phyloP scores from a whole-genome alignment of 1,284 basidiomycete species.

The Apiotrichum domesticum region DNA sequence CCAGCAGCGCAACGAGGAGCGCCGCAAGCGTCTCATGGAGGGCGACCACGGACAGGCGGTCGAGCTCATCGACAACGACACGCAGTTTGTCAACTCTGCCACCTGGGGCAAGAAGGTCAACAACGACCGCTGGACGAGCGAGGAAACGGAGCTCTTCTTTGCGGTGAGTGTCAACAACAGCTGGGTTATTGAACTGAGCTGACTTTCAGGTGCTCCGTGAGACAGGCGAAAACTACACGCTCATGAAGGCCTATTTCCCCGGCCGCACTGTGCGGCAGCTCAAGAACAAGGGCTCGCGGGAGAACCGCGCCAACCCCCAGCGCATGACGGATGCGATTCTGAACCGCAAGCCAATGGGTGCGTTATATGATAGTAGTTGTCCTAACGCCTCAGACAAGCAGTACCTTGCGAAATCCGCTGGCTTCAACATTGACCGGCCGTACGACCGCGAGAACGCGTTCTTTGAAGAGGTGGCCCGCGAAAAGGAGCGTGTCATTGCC shows the following conservation, averaged over 20 bases:
- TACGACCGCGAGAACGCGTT: conserved; percentile 28
- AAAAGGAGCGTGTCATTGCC: conserved; percentile 19
- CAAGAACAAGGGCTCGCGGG: conserved; percentile 31
- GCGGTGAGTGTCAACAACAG: conserved; percentile 19
- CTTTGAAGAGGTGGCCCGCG: conserved; percentile 27
- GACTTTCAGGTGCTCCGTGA: conserved; percentile 32
- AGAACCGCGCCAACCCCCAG: conserved; percentile 33
- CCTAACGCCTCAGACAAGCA: conserved; percentile 22
- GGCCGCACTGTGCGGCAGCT: conserved; percentile 32
- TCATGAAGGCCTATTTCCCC: conserved; percentile 42
- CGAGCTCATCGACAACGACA: conserved; percentile 30
- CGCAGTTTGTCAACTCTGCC: conserved; percentile 31
- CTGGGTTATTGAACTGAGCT: neutral
- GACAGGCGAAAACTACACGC: conserved; percentile 38
- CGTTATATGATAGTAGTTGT: no score
- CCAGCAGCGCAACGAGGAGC: conserved; percentile 19
- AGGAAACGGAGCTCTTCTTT: conserved; percentile 34
- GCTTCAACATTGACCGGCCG: conserved; percentile 23
- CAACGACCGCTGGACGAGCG: conserved; percentile 27
- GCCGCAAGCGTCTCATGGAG: conserved; percentile 20
- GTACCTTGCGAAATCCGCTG: conserved; percentile 33
- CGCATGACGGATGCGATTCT: conserved; percentile 35
- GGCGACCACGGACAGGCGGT: conserved; percentile 22
- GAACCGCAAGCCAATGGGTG: conserved; percentile 31
- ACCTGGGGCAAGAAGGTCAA: conserved; percentile 23